phyloP scores from a whole-genome alignment of 2,329 filamentous ascomycete species.

The Fusarium equiseti region DNA sequence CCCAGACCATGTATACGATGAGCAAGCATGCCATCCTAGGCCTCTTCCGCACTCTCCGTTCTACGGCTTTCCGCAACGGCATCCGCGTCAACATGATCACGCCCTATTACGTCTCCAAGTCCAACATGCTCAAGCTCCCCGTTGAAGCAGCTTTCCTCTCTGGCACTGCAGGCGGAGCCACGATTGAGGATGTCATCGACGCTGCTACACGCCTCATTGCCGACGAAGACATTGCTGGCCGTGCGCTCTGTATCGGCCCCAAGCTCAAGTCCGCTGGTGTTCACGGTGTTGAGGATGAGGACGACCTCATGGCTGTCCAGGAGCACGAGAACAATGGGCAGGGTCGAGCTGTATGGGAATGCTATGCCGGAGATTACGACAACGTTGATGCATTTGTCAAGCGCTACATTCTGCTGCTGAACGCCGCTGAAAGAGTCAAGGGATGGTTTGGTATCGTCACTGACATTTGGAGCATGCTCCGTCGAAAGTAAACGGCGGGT shows the following conservation, averaged over 20 bases:
- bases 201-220: slow-evolving; percentile 72
- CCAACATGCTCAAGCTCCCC: slow-evolving; percentile 63
- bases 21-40: slow-evolving; percentile 76
- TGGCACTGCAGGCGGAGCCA: slow-evolving; percentile 63
- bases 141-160: slow-evolving; percentile 65
- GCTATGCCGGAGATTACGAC: slow-evolving; percentile 69
- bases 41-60: slow-evolving; percentile 70
- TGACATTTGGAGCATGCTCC: slow-evolving; percentile 45
- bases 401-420: slow-evolving; percentile 66
- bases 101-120: slow-evolving; percentile 74
- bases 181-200: slow-evolving; percentile 71
- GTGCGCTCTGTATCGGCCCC: slow-evolving; percentile 69
- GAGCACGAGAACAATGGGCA: slow-evolving; percentile 54
- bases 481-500: slow-evolving; percentile 35
- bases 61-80: slow-evolving; percentile 58
- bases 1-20: slow-evolving; percentile 66
- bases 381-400: slow-evolving; percentile 67
- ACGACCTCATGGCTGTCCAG: slow-evolving; percentile 37
- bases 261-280: slow-evolving; percentile 54
- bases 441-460: slow-evolving; percentile 66
- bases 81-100: slow-evolving; percentile 74
- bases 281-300: slow-evolving; percentile 52
- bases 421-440: slow-evolving; percentile 60
- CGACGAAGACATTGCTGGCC: slow-evolving; percentile 67
- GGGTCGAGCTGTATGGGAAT: slow-evolving; percentile 68